These are phyloP conservation scores for Aspergillus wentii DNA, from an alignment of 495 filamentous ascomycete genomes.

Conservation along the genomic window DNA sequence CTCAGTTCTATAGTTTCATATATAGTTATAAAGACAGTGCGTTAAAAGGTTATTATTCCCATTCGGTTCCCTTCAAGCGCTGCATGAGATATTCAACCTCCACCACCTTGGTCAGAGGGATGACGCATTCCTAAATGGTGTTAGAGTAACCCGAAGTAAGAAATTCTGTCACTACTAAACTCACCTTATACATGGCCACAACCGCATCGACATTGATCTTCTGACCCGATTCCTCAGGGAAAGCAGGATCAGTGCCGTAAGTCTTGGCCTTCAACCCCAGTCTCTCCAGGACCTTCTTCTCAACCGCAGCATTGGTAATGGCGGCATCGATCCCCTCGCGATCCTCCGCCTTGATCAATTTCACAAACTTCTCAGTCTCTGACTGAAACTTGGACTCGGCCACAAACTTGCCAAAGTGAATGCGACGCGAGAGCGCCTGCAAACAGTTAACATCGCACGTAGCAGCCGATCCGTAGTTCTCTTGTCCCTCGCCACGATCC, in stretches of 20 bases:
- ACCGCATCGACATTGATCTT: slow-evolving; percentile 95
- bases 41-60: slow-evolving; percentile 53
- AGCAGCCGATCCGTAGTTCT: slow-evolving; percentile 93
- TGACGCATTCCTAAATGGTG: slow-evolving; percentile 71
- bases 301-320: slow-evolving; percentile 86
- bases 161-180: slow-evolving; percentile 7
- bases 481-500: slow-evolving; percentile 79
- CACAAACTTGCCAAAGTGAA: slow-evolving; percentile 99
- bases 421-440: slow-evolving; percentile 84
- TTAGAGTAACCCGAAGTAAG: slow-evolving; percentile 18
- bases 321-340: slow-evolving; percentile 75
- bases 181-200: slow-evolving; percentile 84
- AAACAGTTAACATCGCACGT: slow-evolving; percentile 87
- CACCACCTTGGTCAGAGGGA: slow-evolving; percentile 93
- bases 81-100: slow-evolving; percentile 98
- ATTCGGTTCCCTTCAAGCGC: slow-evolving; percentile 66
- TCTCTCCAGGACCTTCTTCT: slow-evolving; percentile 86
- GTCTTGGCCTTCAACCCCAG: slow-evolving; percentile 88
- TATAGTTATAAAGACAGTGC: no score
- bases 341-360: slow-evolving; percentile 75
- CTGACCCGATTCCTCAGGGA: slow-evolving; percentile 43
- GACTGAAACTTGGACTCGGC: slow-evolving; percentile 95
- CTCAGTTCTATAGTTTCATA: no score
- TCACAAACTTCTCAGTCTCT: slow-evolving; percentile 73
- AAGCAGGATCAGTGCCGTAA: slow-evolving; percentile 87